Percentiles rank a stretch among this genome's conserved stretches.
Evolutionary conservation across 345 rosid genomes (phyloP).

Genomic region (Reutealis trisperma): DNA sequence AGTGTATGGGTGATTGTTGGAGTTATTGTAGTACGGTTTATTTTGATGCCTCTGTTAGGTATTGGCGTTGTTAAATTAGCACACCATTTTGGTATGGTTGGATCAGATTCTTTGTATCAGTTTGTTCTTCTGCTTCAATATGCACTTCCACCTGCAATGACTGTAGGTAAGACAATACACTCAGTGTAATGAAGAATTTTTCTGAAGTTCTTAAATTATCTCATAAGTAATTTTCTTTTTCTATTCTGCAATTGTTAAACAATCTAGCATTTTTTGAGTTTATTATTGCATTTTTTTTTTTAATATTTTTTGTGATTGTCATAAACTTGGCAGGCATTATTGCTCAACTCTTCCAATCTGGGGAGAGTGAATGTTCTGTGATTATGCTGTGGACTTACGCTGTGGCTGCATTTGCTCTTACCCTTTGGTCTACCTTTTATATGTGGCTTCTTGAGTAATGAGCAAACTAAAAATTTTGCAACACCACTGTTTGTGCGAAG

Average conservation of each 20-base stretch:
- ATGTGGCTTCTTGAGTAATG: slow-evolving; percentile 3
- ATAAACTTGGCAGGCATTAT: background rate
- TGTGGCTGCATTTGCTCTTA: background rate
- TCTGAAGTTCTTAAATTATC: no score
- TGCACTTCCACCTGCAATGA: slow-evolving; percentile 55
- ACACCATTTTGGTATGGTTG: slow-evolving; percentile 33
- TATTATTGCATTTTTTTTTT: no score
- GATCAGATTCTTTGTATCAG: slow-evolving; percentile 43
- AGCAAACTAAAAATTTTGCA: no score
- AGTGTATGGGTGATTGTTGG: slow-evolving; percentile 30
- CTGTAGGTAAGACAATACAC: slow-evolving; percentile 31
- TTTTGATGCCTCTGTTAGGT: slow-evolving; percentile 42
- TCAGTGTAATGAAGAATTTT: no score
- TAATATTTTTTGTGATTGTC: no score
- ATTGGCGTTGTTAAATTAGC: slow-evolving; percentile 38
- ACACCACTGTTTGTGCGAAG: no score
- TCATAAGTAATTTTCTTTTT: no score
- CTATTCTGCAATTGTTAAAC: no score
- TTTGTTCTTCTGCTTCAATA: slow-evolving; percentile 54
- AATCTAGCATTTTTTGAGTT: no score
- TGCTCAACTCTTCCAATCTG: background rate
- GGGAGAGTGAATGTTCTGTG: slow-evolving; percentile 9
- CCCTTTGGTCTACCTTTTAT: slow-evolving; percentile 4
- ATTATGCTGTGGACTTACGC: slow-evolving; percentile 3
- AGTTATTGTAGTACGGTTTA: slow-evolving; percentile 34